A percentile compares a stretch with the other conserved stretches of the same genome.
These are phyloP conservation scores for Geranium brycei DNA, from an alignment of 345 rosid species.

Conservation along the genomic window DNA sequence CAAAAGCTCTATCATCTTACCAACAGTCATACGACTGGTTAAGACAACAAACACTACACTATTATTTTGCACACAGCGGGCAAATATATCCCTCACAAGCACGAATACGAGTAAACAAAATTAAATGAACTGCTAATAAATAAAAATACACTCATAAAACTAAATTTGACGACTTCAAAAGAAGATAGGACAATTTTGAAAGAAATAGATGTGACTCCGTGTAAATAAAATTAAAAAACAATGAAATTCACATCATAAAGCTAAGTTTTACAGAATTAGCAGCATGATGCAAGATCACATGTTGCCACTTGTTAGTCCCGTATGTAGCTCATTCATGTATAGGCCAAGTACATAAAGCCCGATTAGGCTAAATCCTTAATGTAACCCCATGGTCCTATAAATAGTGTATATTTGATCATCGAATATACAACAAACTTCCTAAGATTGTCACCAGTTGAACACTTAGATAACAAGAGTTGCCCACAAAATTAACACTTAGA, in stretches of 20 bases:
- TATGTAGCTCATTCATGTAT: too few species aligned
- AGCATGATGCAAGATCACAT: neutral
- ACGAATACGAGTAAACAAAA: neutral
- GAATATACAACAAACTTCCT: too few species aligned
- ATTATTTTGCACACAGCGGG: neutral
- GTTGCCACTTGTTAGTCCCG: neutral
- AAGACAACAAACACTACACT: conserved; percentile 7
- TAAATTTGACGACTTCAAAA: too few species aligned
- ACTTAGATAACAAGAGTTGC: neutral
- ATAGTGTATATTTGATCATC: too few species aligned
- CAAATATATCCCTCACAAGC: neutral
- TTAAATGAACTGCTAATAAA: neutral
- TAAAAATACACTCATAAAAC: neutral
- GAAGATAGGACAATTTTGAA: neutral
- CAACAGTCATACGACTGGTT: conserved; percentile 91
- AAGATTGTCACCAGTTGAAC: too few species aligned
- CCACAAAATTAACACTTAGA: neutral
- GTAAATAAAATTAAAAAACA: too few species aligned
- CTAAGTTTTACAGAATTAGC: too few species aligned
- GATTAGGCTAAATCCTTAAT: too few species aligned
- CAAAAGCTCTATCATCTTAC: conserved; percentile 97
- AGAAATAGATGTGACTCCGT: neutral
- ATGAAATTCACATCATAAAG: too few species aligned
- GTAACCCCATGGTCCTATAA: too few species aligned
- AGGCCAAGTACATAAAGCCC: too few species aligned